phyloP scores from a whole-genome alignment of 2,329 filamentous ascomycete species.

The Exserohilum turcica region DNA sequence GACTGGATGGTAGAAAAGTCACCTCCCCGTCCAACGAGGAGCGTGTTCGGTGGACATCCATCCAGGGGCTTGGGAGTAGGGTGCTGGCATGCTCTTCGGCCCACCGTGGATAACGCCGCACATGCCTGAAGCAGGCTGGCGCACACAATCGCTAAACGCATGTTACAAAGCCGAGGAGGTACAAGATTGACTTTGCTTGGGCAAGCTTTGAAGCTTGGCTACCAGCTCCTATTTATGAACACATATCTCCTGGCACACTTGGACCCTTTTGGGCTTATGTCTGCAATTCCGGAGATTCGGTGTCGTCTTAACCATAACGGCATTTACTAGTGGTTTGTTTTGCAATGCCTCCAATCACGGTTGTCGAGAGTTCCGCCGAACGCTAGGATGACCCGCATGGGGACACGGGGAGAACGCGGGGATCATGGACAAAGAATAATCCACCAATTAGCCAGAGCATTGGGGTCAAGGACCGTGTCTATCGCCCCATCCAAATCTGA shows the following conservation, averaged over 20 bases:
- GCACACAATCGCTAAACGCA: slow-evolving; percentile 17
- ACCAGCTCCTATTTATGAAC: background rate
- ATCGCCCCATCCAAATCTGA: background rate
- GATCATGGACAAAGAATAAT: slow-evolving; percentile 21
- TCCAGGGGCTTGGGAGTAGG: slow-evolving; percentile 45
- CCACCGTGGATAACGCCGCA: slow-evolving; percentile 21
- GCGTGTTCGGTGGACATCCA: slow-evolving; percentile 46
- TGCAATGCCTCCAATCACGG: slow-evolving; percentile 12
- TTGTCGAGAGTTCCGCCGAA: background rate
- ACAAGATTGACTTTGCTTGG: background rate
- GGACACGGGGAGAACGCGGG: slow-evolving; percentile 17
- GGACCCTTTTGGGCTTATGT: background rate
- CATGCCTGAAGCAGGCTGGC: slow-evolving; percentile 21
- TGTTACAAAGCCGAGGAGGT: slow-evolving; percentile 1
- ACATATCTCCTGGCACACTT: background rate
- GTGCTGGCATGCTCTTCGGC: slow-evolving; percentile 44
- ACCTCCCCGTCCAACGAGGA: slow-evolving; percentile 35
- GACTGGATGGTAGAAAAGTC: slow-evolving; percentile 52
- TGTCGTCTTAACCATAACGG: slow-evolving; percentile 1
- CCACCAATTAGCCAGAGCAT: slow-evolving; percentile 25
- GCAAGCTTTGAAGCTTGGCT: slow-evolving; percentile 1
- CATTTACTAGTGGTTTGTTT: background rate
- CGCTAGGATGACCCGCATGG: slow-evolving; percentile 20
- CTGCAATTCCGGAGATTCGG: background rate
- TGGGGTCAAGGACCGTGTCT: background rate